Evolutionary conservation across 495 filamentous ascomycete species (phyloP), one percentile per base, ranked within the genome.

Genomic region (Penicillium simplicissimum): DNA sequence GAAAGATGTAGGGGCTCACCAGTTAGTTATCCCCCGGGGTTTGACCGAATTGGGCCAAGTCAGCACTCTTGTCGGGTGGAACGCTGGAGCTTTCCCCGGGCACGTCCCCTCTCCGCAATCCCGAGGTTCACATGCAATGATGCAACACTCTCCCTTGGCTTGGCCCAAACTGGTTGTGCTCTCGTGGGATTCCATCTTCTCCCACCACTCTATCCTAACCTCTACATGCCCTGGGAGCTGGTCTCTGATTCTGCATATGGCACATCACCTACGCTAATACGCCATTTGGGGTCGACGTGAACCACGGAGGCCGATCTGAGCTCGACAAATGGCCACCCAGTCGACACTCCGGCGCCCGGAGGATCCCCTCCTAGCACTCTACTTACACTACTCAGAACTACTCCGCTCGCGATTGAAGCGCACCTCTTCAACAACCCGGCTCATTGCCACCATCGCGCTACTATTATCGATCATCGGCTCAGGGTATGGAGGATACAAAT

Each of bases 281-380:
- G 42, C 53, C 60, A 45, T 37, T 60, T 52, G 58, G 62, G 48
- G 49, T 25, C 25, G 57, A 36, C 53, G 25, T 52, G 37, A 54
- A 62, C 34, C 34, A 59, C 57, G 23, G 53, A 61, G 61, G 43
- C 57, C 31, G 31, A 48, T 52, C 21, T 42, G 53, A 64, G 55
- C 58, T 48, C 54, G 55, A 68, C 56, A 47, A 42, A 97, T 97
- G 93, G 91, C 93, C 54, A 86, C 82, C 63, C 93, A 96, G 77
- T 96, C 93, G 33, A 96, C 90, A 9, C 83, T 97, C 57, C 88
- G 87, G 54, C 80, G 79, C 60, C 80, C 83, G 63, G 81, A 88
- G 68, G 89, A 93, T 73, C 86, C 90, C 59, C 79, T 96, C 69
- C 77, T 86, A 13, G 78, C 79, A 5, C 82, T 96, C 35, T 82